A percentile compares a stretch with the other conserved stretches of the same genome.
Conservation (phyloP, 2,329 filamentous ascomycete species). For the Pyrenophora teres region DNA sequence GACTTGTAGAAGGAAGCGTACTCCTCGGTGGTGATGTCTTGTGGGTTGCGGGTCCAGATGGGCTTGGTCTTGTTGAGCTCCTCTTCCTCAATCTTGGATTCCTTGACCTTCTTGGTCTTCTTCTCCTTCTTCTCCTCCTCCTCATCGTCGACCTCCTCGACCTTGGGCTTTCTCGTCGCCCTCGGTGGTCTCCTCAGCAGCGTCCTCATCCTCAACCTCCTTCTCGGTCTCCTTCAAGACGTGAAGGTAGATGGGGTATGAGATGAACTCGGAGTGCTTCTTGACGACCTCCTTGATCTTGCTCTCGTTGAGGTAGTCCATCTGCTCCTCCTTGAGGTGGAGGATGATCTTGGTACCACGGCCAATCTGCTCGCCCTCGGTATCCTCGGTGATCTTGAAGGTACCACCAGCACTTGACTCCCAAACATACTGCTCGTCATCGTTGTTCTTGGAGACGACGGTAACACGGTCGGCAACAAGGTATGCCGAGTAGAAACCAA, state of each 20-base stretch:
- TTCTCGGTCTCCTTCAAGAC: conserved; percentile 99
- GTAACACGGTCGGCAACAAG: conserved; percentile 96
- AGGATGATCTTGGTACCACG: conserved; percentile 98
- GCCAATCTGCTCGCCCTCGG: conserved; percentile 86
- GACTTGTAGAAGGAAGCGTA: conserved; percentile 99
- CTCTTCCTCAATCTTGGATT: conserved; percentile 98
- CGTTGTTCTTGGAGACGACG: conserved; percentile 98
- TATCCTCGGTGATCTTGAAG: conserved; percentile 90
- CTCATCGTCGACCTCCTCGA: conserved; percentile 90
- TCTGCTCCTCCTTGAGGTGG: conserved; percentile 99
- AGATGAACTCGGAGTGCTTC: conserved; percentile 99
- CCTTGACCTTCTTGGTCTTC: conserved; percentile 99
- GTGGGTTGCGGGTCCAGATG: conserved; percentile 98
- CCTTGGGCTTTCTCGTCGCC: conserved; percentile 91
- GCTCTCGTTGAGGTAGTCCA: conserved; percentile 96
- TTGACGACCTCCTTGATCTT: conserved; percentile 99
- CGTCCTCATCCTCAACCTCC: conserved; percentile 95
- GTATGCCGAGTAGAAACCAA: conserved; percentile 99
- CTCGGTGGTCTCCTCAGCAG: conserved; percentile 67
- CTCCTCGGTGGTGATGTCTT: conserved; percentile 94
- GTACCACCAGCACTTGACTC: conserved; percentile 97
- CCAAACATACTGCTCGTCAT: conserved; percentile 99
- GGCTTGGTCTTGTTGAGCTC: conserved; percentile 99
- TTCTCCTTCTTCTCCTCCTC: conserved; percentile 83
- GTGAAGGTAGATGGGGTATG: conserved; percentile 99